A percentile compares a stretch with the other conserved stretches of the same genome.
Evolutionary conservation across 1,284 basidiomycete species (phyloP).

Genomic region (Hypsizygus ulmarius): DNA sequence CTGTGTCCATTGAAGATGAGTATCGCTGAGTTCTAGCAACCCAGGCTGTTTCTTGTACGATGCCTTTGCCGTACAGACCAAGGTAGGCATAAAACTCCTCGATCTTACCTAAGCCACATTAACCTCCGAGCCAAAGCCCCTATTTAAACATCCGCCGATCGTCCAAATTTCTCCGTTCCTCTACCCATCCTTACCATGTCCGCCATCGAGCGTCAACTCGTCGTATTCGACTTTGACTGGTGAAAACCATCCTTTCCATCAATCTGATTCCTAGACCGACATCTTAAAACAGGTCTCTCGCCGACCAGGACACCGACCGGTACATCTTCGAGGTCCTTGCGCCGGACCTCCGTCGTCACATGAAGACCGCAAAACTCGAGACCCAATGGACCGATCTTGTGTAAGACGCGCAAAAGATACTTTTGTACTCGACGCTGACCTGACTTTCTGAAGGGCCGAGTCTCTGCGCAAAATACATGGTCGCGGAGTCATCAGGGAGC

Average conservation of each 20-base stretch:
- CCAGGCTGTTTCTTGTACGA: slow-evolving; percentile 79
- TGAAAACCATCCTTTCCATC: slow-evolving; percentile 32
- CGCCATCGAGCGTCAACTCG: slow-evolving; percentile 64
- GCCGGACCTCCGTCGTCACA: slow-evolving; percentile 79
- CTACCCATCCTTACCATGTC: slow-evolving; percentile 30
- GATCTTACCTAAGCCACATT: slow-evolving; percentile 24
- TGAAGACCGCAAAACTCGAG: slow-evolving; percentile 67
- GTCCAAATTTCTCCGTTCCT: slow-evolving; percentile 5
- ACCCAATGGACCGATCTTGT: slow-evolving; percentile 95
- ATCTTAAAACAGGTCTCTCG: slow-evolving; percentile 64
- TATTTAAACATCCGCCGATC: slow-evolving; percentile 8
- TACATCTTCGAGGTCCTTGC: slow-evolving; percentile 94
- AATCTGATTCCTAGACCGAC: slow-evolving; percentile 1
- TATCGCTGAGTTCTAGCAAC: slow-evolving; percentile 64
- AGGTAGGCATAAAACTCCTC: slow-evolving; percentile 40
- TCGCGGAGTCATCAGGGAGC: slow-evolving; percentile 64
- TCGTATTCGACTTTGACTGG: slow-evolving; percentile 99
- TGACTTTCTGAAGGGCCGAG: slow-evolving; percentile 53
- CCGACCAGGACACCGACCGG: slow-evolving; percentile 96
- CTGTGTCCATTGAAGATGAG: slow-evolving; percentile 71
- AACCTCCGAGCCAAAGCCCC: slow-evolving; percentile 4
- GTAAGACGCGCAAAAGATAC: slow-evolving; percentile 46
- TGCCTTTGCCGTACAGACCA: slow-evolving; percentile 67
- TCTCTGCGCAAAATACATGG: slow-evolving; percentile 70
- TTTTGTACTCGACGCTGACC: not conserved